These are phyloP conservation scores for Geotrichum phurueaensis DNA, from an alignment of 1,139 yeast genomes.

Conservation along the genomic window DNA sequence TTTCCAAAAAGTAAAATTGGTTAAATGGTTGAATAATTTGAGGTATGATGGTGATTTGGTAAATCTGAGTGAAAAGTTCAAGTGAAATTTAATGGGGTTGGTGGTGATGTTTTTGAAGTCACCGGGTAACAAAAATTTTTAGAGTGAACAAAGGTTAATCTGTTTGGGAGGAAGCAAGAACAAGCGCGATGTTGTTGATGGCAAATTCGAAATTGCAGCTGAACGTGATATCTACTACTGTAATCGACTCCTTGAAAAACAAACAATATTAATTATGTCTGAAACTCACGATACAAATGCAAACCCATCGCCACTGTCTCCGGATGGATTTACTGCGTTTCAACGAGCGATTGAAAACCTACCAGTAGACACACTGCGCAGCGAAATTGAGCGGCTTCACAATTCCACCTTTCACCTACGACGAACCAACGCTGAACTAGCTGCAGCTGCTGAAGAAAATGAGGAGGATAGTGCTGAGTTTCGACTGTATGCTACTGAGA, in stretches of 20 bases:
- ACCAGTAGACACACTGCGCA: slow-evolving; percentile 1
- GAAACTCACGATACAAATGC: background rate
- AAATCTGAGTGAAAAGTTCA: background rate
- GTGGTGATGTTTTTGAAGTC: background rate
- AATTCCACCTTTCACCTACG: slow-evolving; percentile 14
- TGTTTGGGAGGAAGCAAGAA: background rate
- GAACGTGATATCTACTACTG: background rate
- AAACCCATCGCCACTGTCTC: background rate
- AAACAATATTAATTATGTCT: background rate
- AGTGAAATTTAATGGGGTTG: background rate
- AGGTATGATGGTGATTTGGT: background rate
- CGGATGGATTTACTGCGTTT: background rate
- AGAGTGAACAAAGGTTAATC: background rate
- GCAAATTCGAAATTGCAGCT: background rate
- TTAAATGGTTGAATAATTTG: background rate
- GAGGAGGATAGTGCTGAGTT: slow-evolving; percentile 8
- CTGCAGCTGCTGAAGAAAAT: slow-evolving; percentile 1
- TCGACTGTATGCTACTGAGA: slow-evolving; percentile 6
- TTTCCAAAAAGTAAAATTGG: background rate
- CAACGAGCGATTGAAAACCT: slow-evolving; percentile 7
- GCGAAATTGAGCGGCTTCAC: slow-evolving; percentile 8
- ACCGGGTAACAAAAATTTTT: background rate
- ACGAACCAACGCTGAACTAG: slow-evolving; percentile 11
- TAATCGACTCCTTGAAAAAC: background rate
- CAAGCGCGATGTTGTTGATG: background rate